These are phyloP conservation scores for Aspergillus sp. DNA, from an alignment of 2,329 filamentous ascomycete genomes.

Conservation along the genomic window DNA sequence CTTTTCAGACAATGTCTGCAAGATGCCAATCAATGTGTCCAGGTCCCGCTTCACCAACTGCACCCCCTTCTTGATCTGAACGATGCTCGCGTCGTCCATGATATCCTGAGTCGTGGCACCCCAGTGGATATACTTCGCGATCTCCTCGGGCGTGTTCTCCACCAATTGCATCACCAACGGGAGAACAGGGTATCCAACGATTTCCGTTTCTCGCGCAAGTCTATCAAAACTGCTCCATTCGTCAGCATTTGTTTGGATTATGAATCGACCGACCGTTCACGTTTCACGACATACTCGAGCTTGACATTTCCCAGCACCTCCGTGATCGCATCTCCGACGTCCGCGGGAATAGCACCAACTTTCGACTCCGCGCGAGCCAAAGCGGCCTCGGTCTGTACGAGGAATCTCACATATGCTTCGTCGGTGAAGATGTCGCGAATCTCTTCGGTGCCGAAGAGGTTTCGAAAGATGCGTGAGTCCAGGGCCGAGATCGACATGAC, in stretches of 20 bases:
- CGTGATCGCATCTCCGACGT: conserved; percentile 38
- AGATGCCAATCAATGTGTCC: conserved; percentile 42
- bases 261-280: background rate
- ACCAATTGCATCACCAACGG: conserved; percentile 52
- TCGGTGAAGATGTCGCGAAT: conserved; percentile 34
- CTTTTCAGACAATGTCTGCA: conserved; percentile 44
- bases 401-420: conserved; percentile 1
- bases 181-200: conserved; percentile 56
- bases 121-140: conserved; percentile 56
- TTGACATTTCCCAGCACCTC: conserved; percentile 31
- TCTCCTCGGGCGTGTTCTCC: conserved; percentile 30
- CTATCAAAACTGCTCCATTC: conserved; percentile 35
- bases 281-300: conserved; percentile 30
- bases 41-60: conserved; percentile 49
- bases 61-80: conserved; percentile 55
- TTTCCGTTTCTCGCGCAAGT: conserved; percentile 48
- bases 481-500: conserved; percentile 21
- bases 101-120: conserved; percentile 61
- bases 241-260: background rate
- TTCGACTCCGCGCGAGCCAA: conserved; percentile 52
- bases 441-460: conserved; percentile 53
- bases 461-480: conserved; percentile 53
- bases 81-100: conserved; percentile 55
- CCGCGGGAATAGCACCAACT: conserved; percentile 48
- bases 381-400: conserved; percentile 52